Percentiles rank a stretch among this genome's conserved stretches.
phyloP scores from a whole-genome alignment of 2,329 filamentous ascomycete species.

The Apiospora saccharicola region DNA sequence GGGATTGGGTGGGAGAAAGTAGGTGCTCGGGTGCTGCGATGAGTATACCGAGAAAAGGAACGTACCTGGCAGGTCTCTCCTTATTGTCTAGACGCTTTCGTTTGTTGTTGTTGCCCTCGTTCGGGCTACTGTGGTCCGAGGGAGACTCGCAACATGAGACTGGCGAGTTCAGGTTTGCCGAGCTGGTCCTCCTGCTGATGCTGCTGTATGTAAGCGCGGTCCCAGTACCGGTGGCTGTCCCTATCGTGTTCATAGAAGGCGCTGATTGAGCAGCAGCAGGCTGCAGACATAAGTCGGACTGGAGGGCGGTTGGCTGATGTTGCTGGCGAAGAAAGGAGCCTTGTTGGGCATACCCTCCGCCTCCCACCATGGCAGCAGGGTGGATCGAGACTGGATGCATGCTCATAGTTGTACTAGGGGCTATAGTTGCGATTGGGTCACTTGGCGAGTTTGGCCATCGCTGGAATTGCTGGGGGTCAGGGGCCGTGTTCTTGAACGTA shows the following conservation, averaged over 20 bases:
- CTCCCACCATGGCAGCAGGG: neutral
- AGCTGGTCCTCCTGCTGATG: neutral
- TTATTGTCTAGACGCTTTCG: neutral
- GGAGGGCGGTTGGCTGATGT: neutral
- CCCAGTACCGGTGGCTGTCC: neutral
- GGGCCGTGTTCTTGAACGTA: neutral
- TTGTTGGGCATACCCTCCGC: neutral
- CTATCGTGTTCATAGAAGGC: neutral
- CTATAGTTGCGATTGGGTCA: neutral
- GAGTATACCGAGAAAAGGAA: neutral
- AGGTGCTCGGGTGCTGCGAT: too few relatives aligned
- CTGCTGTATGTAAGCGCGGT: neutral
- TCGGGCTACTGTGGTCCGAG: neutral
- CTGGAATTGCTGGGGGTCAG: neutral
- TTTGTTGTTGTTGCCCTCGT: neutral
- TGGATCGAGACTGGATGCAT: neutral
- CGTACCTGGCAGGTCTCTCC: neutral
- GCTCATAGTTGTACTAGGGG: neutral
- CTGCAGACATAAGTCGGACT: neutral
- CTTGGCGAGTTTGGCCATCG: neutral
- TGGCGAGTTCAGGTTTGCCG: neutral
- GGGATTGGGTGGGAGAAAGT: neutral
- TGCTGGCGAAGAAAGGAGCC: neutral
- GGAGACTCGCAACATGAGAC: neutral
- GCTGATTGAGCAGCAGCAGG: neutral